These are phyloP conservation scores for Phoma herbarum DNA, from an alignment of 2,329 filamentous ascomycete genomes.

Conservation along the genomic window DNA sequence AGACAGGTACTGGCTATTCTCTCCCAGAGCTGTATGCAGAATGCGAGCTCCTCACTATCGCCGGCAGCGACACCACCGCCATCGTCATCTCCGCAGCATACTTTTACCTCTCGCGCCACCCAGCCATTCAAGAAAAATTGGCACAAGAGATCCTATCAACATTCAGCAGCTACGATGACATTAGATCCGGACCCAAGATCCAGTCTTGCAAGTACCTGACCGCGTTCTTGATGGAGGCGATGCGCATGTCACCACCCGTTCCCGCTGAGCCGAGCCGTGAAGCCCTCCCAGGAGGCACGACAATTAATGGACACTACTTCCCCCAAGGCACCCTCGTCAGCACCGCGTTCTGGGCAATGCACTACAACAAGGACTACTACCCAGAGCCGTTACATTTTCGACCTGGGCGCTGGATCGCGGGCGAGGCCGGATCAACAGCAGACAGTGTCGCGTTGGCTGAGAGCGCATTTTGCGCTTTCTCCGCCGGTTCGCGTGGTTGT, in stretches of 20 bases:
- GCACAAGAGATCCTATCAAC: conserved; percentile 18
- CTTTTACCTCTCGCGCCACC: conserved; percentile 25
- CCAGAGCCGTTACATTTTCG: conserved; percentile 27
- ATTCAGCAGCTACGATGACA: conserved; percentile 24
- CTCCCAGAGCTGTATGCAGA: conserved; percentile 49
- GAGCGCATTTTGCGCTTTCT: conserved; percentile 33
- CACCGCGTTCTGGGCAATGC: conserved; percentile 28
- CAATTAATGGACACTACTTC: conserved; percentile 25
- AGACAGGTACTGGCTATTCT: conserved; percentile 47
- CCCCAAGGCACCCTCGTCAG: conserved; percentile 33
- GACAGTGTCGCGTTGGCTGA: conserved; percentile 27
- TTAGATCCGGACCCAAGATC: conserved; percentile 20
- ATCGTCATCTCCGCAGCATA: conserved; percentile 21
- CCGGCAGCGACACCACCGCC: conserved; percentile 29
- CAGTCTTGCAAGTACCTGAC: conserved; percentile 26
- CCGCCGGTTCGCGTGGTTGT: conserved; percentile 36
- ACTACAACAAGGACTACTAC: conserved; percentile 30
- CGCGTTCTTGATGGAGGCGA: conserved; percentile 26
- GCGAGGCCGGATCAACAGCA: conserved; percentile 16
- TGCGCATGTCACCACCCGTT: conserved; percentile 28
- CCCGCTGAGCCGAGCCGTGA: conserved; percentile 28
- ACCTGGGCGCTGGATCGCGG: conserved; percentile 34
- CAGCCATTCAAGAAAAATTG: conserved; percentile 16
- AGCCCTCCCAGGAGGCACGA: conserved; percentile 29
- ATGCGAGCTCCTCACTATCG: conserved; percentile 27